Conservation (phyloP, 169 alveolate genomes). For the Sarcocystis neurona region DNA sequence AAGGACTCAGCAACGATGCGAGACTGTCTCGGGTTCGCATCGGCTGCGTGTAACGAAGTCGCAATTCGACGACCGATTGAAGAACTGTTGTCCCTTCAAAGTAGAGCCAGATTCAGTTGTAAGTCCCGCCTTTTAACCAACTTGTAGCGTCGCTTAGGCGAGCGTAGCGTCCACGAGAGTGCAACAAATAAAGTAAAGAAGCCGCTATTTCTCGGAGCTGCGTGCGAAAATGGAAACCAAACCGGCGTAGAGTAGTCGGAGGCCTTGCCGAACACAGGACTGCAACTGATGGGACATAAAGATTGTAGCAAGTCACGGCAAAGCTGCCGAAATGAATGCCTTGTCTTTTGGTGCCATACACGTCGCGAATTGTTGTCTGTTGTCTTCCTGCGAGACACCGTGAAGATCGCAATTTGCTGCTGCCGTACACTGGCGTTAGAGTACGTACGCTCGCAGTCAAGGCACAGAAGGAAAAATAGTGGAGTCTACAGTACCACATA, state of each 20-base stretch:
- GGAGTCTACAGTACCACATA: neutral
- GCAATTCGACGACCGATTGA: neutral
- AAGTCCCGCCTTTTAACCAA: neutral
- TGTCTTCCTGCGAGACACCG: too few relatives aligned
- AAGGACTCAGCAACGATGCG: neutral
- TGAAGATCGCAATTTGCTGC: too few relatives aligned
- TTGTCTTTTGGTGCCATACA: too few relatives aligned
- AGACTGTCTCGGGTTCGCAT: neutral
- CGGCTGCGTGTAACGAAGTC: neutral
- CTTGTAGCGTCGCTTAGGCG: neutral
- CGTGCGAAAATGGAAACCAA: neutral
- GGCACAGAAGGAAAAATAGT: neutral
- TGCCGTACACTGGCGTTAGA: neutral
- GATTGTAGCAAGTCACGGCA: too few relatives aligned
- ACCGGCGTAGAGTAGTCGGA: neutral
- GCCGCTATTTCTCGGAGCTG: neutral
- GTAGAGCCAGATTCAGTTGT: slow-evolving; percentile 17
- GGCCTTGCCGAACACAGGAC: neutral
- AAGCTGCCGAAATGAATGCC: too few relatives aligned
- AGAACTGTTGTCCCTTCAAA: neutral
- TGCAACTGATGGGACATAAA: too few relatives aligned
- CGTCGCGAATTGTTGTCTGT: too few relatives aligned
- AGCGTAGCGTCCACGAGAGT: neutral
- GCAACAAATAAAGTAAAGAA: neutral
- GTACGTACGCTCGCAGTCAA: neutral